phyloP scores from a whole-genome alignment of 441 rosid genomes.

The Pelargonium hybrid region DNA sequence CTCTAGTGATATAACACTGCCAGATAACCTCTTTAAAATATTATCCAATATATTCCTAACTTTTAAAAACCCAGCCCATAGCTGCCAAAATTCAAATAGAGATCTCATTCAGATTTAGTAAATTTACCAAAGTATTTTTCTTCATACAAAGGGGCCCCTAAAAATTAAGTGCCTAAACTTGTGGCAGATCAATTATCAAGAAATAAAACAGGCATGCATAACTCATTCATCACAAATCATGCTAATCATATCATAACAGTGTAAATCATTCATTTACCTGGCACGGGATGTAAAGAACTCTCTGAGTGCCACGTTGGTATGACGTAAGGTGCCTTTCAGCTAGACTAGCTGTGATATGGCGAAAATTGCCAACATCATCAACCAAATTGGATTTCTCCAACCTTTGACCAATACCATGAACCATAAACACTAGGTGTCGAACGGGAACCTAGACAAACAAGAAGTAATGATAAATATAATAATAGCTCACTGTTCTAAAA shows the following conservation, averaged over 20 bases:
- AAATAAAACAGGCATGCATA: not conserved
- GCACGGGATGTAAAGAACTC: constrained; percentile 95
- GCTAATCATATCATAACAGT: not conserved
- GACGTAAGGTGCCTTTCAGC: constrained; percentile 71
- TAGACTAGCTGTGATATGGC: constrained; percentile 71
- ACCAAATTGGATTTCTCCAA: constrained; percentile 95
- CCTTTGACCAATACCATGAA: constrained; percentile 98
- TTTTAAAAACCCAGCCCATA: too few species aligned
- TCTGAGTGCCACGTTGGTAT: constrained; percentile 61
- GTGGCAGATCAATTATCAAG: not conserved
- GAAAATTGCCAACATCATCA: constrained; percentile 86
- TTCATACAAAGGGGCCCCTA: too few species aligned
- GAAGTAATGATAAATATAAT: not conserved
- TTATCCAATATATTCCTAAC: not conserved
- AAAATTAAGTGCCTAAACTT: not conserved
- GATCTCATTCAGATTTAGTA: too few species aligned
- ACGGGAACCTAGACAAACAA: constrained; percentile 73
- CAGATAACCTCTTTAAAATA: too few species aligned
- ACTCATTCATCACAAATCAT: not conserved
- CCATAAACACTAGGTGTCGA: constrained; percentile 92
- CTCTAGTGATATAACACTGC: too few species aligned
- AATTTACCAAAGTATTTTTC: too few species aligned
- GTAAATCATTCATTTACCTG: constrained; percentile 43
- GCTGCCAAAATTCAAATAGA: too few species aligned
- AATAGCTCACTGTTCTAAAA: not conserved